Base-by-base conservation (phyloP, 805 yeast genomes). In the Candida maesae region DNA sequence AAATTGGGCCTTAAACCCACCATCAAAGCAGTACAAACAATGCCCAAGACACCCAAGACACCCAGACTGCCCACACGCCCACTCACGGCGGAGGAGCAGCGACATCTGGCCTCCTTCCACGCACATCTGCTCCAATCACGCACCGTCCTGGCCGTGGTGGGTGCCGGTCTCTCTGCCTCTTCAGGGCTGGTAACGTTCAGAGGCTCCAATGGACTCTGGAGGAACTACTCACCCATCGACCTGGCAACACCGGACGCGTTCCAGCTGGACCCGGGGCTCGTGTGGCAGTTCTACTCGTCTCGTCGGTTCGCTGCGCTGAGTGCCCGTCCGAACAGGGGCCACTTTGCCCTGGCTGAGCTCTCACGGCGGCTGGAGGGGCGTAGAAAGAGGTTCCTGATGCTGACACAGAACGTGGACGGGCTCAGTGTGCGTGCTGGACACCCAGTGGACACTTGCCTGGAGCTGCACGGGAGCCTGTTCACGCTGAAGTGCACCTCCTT, bases 171-270 rank as follows among this genome's bases (percentile, higher is more conserved):
- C 11, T 80, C 90, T 3, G 89, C 79, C 0, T 67, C 83, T 1
- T 81, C 91, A 1, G 95, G 95, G 0, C 64, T 88, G 13, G 78
- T 85, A 4, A 81, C 91, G 0, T 84, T 81, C 55, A 66, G 88
- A 37, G 87, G 87, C 8, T 61, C 80, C 1, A 79, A 80, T 37
- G 91, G 93, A 0, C 64, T 81, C 21, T 88, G 96, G 95, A 71
- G 77, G 45, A 78, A 78, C 46, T 83, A 77, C 63, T 82, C 82
- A 38, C 79, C 89, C 51, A 80, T 85, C 33, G 96, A 88, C 55
- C 67, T 89, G 33, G 95, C 95, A 7, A 88, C 96, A 0, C 95
- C 95, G 1, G 96, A 88, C 56, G 96, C 95, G 5, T 88, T 89
- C 59, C 75, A 79, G 44, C 67, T 69, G 15, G 90, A 88, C 56